These are phyloP conservation scores for Canna indica DNA, from an alignment of 176 grass and related monocot species.

Conservation along the genomic window DNA sequence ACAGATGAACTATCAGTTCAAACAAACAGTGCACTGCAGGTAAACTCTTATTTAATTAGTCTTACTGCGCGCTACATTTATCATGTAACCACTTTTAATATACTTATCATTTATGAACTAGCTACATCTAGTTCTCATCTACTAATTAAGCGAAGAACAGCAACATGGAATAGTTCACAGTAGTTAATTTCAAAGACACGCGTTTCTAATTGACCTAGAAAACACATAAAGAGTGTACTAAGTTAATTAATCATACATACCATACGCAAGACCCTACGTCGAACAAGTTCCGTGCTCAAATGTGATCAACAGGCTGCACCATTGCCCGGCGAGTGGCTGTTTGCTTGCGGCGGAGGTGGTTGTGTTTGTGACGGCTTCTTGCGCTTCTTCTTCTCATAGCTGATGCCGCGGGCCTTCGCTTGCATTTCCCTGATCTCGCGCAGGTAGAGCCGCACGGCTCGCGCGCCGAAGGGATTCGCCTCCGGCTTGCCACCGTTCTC, in stretches of 20 bases:
- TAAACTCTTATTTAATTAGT: neutral
- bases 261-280: neutral
- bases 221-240: neutral
- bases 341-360: neutral
- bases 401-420: neutral
- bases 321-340: neutral
- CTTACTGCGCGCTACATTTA: no score
- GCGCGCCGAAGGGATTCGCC: neutral
- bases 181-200: neutral
- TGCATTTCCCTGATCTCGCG: neutral
- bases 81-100: no score
- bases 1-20: conserved; percentile 2
- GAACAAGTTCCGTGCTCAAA: no score
- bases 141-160: neutral
- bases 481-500: neutral
- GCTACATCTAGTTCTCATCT: neutral
- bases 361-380: neutral
- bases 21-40: neutral
- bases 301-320: neutral
- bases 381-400: conserved; percentile 1
- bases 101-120: neutral
- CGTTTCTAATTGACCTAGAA: neutral
- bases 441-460: neutral
- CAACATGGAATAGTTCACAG: neutral
- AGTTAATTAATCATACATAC: neutral